Base-by-base conservation (phyloP, 306 rosid genomes). In the cucumber (Cucumis sativus) region DNA sequence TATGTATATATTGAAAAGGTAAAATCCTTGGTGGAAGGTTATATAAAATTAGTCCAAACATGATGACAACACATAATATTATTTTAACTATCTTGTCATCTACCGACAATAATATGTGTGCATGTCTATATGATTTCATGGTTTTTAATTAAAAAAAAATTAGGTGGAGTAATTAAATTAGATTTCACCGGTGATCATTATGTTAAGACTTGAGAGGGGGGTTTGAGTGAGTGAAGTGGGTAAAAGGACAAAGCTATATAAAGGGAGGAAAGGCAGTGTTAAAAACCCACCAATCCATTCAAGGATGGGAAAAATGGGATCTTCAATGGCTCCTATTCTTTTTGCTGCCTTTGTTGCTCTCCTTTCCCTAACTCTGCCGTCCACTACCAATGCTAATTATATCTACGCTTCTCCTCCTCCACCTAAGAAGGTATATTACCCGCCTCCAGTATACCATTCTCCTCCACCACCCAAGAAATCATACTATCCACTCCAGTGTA, bases 291-390 rank as follows among this genome's bases (percentile, higher is more conserved):
- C 75, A 47, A 40, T 14, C 60, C 59, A 51, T 28, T 15, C 61
- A 8, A 49, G 57, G 59, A 71, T 71, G 76, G 76, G 76, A 11
- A 71, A 71, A 49, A 71, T 71, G 76, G 76, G 40, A 49, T 71
- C 60, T 30, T 45, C 75, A 43, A 5, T 6, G 39, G 25, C 60
- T 71, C 35, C 76, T 49, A 60, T 71, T 17, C 61, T 71, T 51
- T 71, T 28, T 8, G 43, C 43, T 49, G 59, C 76, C n/a, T 71
- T 71, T 13, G 9, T 71, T 49, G 43, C 61, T 71, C 35, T 71
- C 4, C 41, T 71, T 17, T 71, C 76, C 6, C 45, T 71, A 23
- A 71, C 16, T 16, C 25, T 71, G 14, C 25, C 61, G 0, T 49
- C 76, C 6, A 49, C 76, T 23, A 28, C 76, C 16, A 7, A 33